Evolutionary conservation across 2,329 filamentous ascomycete species (phyloP), one percentile per base, ranked within the genome.

Genomic region (Diaporthe sp.): DNA sequence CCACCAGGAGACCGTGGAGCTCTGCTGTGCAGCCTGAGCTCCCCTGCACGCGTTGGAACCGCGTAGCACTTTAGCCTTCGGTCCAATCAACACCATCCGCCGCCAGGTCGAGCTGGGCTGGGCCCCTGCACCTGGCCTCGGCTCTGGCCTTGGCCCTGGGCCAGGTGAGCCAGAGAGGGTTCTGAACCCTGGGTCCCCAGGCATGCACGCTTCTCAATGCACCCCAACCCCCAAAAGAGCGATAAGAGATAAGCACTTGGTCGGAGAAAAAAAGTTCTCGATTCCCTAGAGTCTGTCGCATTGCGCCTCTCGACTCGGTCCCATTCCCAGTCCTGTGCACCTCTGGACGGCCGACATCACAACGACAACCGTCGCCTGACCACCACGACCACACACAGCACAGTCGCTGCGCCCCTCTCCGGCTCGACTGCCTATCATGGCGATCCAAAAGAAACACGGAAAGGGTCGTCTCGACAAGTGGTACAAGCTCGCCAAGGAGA

Each of bases 391-490:
- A 25, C 30, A 51, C 25, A 17, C 17, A 37, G 32, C 22, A 39
- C 32, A 53, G 56, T 32, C 56, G 56, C 35, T 15, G 35, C 32
- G 13, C 37, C n/a, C 39, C 25, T 19, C 25, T 6, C 39, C 53
- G 27, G 30, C 65, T 22, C 39, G 59, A 44, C 42, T 55, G 61
- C 37, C 76, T 74, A 79, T 78, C 73, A 98, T 98, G 97, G 96
- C 94, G 81, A 96, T 98, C 81, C 95, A 98, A 82, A 98, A 98
- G 90, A 98, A 98, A 90, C 94, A 98, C 87, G 96, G 95, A 86
- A 98, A 98, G 88, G 96, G 96, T 85, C 96, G 96, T 91, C 89
- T 98, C 81, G 97, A 99, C 86, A 98, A 98, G 86, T 98, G 96
- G 94, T 99, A 98, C 86, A 96, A 96, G 83, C 92, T 98, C 80